Percentiles rank a stretch among this genome's conserved stretches.
Conservation (phyloP, 2,329 filamentous ascomycete genomes). For the Paecilomyces dactylethromorphus region DNA sequence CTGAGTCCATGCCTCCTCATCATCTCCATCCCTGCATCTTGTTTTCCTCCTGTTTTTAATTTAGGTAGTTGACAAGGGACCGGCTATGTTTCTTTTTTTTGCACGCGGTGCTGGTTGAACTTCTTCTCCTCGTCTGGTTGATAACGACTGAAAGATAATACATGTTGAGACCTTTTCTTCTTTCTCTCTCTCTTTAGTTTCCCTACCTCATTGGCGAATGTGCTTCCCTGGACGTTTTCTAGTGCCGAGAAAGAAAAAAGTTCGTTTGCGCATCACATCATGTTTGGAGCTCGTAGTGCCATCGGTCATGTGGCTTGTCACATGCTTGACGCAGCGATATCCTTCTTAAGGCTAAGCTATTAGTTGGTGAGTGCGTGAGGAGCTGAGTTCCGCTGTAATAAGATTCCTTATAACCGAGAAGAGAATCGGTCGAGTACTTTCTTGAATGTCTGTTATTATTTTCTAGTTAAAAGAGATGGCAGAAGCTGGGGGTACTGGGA, state of each 20-base stretch:
- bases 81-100: not conserved
- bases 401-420: too few species aligned
- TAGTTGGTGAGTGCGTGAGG: not conserved
- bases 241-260: not conserved
- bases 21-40: not conserved
- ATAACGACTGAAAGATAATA: not conserved
- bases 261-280: not conserved
- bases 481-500: too few species aligned
- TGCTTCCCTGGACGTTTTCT: not conserved
- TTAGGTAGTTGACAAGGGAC: constrained; percentile 1
- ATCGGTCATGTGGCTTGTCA: not conserved
- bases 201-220: not conserved
- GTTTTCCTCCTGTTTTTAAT: constrained; percentile 1
- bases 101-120: not conserved
- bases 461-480: too few species aligned
- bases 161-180: not conserved
- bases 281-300: not conserved
- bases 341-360: not conserved
- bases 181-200: not conserved
- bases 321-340: not conserved
- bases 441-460: too few species aligned
- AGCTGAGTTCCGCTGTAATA: too few species aligned
- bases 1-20: not conserved
- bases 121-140: not conserved
- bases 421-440: too few species aligned